Percentiles rank a stretch among this genome's conserved stretches.
Evolutionary conservation across 139 green algal genomes (phyloP).

Genomic region (Asterochloris sp.): DNA sequence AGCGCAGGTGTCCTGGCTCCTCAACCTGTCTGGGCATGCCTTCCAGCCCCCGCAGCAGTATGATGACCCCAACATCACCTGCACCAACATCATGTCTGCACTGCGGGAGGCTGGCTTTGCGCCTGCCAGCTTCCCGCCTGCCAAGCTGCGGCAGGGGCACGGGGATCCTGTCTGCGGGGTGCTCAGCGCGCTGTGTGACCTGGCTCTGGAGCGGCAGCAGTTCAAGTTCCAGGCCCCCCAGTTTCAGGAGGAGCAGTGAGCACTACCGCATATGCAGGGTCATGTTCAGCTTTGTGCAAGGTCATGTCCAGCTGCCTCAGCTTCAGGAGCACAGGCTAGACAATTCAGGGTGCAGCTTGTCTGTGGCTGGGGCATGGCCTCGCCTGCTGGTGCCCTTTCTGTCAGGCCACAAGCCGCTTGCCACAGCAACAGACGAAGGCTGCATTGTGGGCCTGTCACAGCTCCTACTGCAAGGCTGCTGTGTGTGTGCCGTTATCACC

Average conservation of each 20-base stretch:
- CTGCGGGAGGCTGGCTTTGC: conserved; percentile 44
- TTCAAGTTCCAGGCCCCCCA: conserved; percentile 47
- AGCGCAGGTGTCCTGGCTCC: conserved; percentile 51
- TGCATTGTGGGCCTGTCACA: too few species aligned
- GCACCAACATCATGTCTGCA: conserved; percentile 41
- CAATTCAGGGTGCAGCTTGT: too few species aligned
- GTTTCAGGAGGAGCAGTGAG: conserved; percentile 44
- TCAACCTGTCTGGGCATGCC: conserved; percentile 41
- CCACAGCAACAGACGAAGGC: too few species aligned
- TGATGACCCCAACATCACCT: conserved; percentile 73
- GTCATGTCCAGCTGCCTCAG: background rate
- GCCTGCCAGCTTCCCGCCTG: conserved; percentile 44
- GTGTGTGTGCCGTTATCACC: too few species aligned
- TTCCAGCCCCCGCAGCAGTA: conserved; percentile 59
- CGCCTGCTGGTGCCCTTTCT: too few species aligned
- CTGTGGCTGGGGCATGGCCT: too few species aligned
- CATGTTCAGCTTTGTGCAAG: background rate
- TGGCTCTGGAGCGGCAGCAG: conserved; percentile 42
- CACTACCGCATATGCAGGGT: background rate
- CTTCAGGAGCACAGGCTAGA: too few species aligned
- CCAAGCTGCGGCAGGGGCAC: conserved; percentile 58
- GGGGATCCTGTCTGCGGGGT: conserved; percentile 59
- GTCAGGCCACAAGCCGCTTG: too few species aligned
- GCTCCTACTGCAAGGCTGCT: too few species aligned
- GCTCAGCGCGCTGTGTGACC: conserved; percentile 51